Base-by-base conservation (phyloP, 345 rosid species). In the Noccaea caerulescens region DNA sequence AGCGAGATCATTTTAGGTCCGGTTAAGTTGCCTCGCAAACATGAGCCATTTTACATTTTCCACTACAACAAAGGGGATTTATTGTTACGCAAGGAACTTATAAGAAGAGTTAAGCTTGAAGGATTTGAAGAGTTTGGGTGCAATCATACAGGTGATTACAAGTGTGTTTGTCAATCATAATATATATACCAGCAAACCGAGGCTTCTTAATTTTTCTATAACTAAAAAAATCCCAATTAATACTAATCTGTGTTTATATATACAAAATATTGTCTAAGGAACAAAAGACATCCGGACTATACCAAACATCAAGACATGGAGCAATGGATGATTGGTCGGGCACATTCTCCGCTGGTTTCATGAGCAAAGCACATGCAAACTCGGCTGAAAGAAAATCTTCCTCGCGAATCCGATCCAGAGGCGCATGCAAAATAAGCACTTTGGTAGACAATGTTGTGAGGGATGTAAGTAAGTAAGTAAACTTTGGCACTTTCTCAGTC, bases 271-370 rank as follows among this genome's bases (percentile, higher is more conserved):
- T 16, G 18, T 16, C 0, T 16, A 16, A 16, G 18, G 18, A 16
- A 16, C 18, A 16, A 16, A 16, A 16, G 18, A 16, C 18, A 16
- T 16, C 18, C 18, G 18, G 18, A 16, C 18, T 1, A 16, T 16
- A 41, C 16, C 63, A 72, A 32, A 39, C 63, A 37, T 37, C 14
- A 34, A 61, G 16, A 10, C 50, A 68, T 10, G 41, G 42, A 30
- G 51, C 59, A 43, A 8, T 51, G 53, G 37, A 52, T 8, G 1
- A 16, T 16, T 16, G 18, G 18, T 16, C 18, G 3, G 25, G 96
- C 96, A 81, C 82, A 92, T 53, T 88, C 98, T 41, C 96, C 98
- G 47, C 84, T 79, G 37, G 98, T 92, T 81, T 89, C 96, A 59
- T 84, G 80, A 58, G 94, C 88, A 79, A 94, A 1, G 83, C 79